Evolutionary conservation across 768 basidiomycete species (phyloP).

Genomic region (Suillus alpinus): DNA sequence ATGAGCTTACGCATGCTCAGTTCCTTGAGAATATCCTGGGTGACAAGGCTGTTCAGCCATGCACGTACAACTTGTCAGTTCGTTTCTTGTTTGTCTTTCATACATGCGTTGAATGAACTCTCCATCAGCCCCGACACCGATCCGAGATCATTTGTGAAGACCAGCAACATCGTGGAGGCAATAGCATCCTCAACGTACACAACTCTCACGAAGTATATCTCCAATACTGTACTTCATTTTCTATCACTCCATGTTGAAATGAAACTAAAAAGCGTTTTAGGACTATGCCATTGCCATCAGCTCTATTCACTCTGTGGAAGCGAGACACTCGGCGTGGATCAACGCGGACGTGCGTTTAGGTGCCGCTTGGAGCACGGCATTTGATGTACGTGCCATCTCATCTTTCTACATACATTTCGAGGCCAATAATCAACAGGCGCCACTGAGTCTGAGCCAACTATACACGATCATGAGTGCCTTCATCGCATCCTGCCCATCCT

Average conservation of each 20-base stretch:
- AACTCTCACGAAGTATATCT: slow-evolving; percentile 49
- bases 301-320: slow-evolving; percentile 56
- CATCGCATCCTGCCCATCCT: slow-evolving; percentile 50
- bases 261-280: slow-evolving; percentile 8
- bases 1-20: slow-evolving; percentile 55
- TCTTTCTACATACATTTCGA: slow-evolving; percentile 30
- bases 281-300: slow-evolving; percentile 53
- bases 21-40: slow-evolving; percentile 48
- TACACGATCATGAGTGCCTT: slow-evolving; percentile 41
- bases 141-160: slow-evolving; percentile 45
- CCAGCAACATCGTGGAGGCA: slow-evolving; percentile 53
- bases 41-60: slow-evolving; percentile 44
- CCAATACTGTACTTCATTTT: slow-evolving; percentile 34
- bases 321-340: slow-evolving; percentile 66
- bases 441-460: slow-evolving; percentile 39
- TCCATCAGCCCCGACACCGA: slow-evolving; percentile 41
- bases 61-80: slow-evolving; percentile 60
- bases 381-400: slow-evolving; percentile 43
- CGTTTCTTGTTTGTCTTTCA: not conserved
- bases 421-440: slow-evolving; percentile 28
- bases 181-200: slow-evolving; percentile 55
- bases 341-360: slow-evolving; percentile 44
- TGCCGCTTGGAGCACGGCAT: slow-evolving; percentile 56
- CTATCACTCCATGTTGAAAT: slow-evolving; percentile 24
- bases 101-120: not conserved